Percentiles rank a stretch among this genome's conserved stretches.
Evolutionary conservation across 768 basidiomycete species (phyloP).

Genomic region (Auriscalpium microsporum): DNA sequence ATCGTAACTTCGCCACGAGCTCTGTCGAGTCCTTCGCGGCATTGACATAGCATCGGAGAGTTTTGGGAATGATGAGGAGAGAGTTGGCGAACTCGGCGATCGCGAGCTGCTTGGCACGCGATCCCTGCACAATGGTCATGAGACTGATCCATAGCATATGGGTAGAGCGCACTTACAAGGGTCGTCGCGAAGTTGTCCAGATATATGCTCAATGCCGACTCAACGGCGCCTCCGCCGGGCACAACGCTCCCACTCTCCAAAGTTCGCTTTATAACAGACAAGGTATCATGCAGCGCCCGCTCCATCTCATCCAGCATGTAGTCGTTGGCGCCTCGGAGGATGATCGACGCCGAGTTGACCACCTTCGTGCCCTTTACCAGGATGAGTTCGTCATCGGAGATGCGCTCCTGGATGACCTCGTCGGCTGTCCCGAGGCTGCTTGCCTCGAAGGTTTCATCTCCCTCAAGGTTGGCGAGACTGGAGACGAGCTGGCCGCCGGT

Average conservation of each 20-base stretch:
- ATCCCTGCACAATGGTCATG: conserved; percentile 51
- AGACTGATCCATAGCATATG: background rate
- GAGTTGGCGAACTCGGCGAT: conserved; percentile 98
- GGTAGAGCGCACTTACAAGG: conserved; percentile 49
- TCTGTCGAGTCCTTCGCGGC: conserved; percentile 98
- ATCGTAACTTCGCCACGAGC: conserved; percentile 90
- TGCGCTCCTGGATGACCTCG: conserved; percentile 93
- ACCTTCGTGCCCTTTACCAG: conserved; percentile 96
- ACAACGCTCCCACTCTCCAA: conserved; percentile 94
- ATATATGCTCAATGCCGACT: conserved; percentile 94
- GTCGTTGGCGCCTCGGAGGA: conserved; percentile 95
- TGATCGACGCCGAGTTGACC: conserved; percentile 86
- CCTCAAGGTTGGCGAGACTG: conserved; percentile 91
- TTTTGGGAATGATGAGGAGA: conserved; percentile 91
- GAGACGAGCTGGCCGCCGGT: conserved; percentile 92
- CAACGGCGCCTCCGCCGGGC: conserved; percentile 95
- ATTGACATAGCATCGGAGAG: conserved; percentile 91
- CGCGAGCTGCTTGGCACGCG: conserved; percentile 94
- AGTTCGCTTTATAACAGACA: conserved; percentile 94
- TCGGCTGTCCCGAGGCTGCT: conserved; percentile 87
- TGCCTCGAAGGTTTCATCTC: conserved; percentile 95
- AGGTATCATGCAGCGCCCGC: conserved; percentile 85
- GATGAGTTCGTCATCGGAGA: conserved; percentile 98
- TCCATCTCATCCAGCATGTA: conserved; percentile 99
- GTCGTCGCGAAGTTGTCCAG: conserved; percentile 98